A percentile compares a stretch with the other conserved stretches of the same genome.
These are phyloP conservation scores for Clathrus columnatus DNA, from an alignment of 768 basidiomycete genomes.

Conservation along the genomic window DNA sequence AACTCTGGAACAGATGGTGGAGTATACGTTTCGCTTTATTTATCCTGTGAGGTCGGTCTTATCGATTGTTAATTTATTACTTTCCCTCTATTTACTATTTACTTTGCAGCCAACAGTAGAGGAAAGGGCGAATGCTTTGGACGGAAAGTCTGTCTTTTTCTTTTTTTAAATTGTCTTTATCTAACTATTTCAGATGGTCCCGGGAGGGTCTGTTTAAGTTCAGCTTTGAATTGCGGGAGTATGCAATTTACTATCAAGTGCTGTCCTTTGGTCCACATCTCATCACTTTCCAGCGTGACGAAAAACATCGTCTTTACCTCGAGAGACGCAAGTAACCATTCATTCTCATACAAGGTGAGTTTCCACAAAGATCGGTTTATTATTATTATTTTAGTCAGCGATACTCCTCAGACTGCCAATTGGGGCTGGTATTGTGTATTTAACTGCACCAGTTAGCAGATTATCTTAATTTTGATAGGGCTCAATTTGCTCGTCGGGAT, in stretches of 20 bases:
- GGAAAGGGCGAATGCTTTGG: slow-evolving; percentile 59
- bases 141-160: slow-evolving; percentile 40
- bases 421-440: slow-evolving; percentile 65
- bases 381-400: neutral
- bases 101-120: slow-evolving; percentile 56
- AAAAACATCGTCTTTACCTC: slow-evolving; percentile 47
- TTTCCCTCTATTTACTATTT: neutral
- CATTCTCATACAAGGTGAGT: slow-evolving; percentile 62
- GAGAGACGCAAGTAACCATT: slow-evolving; percentile 78
- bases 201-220: slow-evolving; percentile 82
- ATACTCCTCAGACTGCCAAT: slow-evolving; percentile 53
- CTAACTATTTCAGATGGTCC: slow-evolving; percentile 49
- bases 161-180: neutral
- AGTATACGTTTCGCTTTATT: slow-evolving; percentile 64
- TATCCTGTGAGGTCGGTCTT: slow-evolving; percentile 66
- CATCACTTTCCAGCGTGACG: slow-evolving; percentile 24
- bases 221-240: slow-evolving; percentile 75
- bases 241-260: slow-evolving; percentile 10
- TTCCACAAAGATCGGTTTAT: neutral
- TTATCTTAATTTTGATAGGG: slow-evolving; percentile 34
- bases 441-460: neutral
- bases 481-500: slow-evolving; percentile 73
- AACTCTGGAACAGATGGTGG: slow-evolving; percentile 59
- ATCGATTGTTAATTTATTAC: slow-evolving; percentile 1
- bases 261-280: neutral